Evolutionary conservation across 805 yeast genomes (phyloP).

Genomic region (Lachancea cidri): DNA sequence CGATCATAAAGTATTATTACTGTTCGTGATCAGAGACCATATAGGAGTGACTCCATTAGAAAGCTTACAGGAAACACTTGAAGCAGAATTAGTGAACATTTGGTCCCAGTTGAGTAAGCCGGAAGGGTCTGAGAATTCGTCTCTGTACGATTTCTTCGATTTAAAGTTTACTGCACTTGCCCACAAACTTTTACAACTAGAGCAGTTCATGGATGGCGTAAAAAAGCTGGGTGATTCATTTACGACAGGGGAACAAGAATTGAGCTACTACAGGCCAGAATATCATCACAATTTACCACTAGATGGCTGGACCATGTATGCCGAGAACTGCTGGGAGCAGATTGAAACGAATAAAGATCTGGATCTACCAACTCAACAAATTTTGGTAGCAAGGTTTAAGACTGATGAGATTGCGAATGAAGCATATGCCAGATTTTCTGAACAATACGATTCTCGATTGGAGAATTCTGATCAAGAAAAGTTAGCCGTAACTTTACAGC

Average conservation of each 20-base stretch:
- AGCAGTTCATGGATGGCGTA: conserved; percentile 60
- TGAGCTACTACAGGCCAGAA: conserved; percentile 52
- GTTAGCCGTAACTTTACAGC: conserved; percentile 41
- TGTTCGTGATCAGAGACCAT: conserved; percentile 91
- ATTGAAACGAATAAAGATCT: conserved; percentile 89
- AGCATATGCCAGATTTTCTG: conserved; percentile 43
- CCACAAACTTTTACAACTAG: conserved; percentile 79
- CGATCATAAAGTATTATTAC: conserved; percentile 56
- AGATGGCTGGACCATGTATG: conserved; percentile 94
- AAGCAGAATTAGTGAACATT: conserved; percentile 64
- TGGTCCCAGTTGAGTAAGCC: conserved; percentile 83
- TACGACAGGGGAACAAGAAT: conserved; percentile 22
- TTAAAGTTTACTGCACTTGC: conserved; percentile 74
- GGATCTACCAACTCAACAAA: conserved; percentile 95
- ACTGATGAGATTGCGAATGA: conserved; percentile 80
- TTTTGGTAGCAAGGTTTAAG: conserved; percentile 86
- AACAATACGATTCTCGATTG: conserved; percentile 30
- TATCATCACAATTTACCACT: conserved; percentile 86
- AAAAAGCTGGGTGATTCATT: conserved; percentile 60
- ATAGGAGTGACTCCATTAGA: conserved; percentile 79
- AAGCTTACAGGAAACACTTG: conserved; percentile 63
- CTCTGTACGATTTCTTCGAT: conserved; percentile 76
- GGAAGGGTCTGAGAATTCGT: conserved; percentile 46
- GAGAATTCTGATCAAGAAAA: conserved; percentile 18
- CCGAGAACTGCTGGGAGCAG: conserved; percentile 89